These are phyloP conservation scores for Scalesia atractyloides DNA, from an alignment of 129 eudicot species.

Conservation along the genomic window DNA sequence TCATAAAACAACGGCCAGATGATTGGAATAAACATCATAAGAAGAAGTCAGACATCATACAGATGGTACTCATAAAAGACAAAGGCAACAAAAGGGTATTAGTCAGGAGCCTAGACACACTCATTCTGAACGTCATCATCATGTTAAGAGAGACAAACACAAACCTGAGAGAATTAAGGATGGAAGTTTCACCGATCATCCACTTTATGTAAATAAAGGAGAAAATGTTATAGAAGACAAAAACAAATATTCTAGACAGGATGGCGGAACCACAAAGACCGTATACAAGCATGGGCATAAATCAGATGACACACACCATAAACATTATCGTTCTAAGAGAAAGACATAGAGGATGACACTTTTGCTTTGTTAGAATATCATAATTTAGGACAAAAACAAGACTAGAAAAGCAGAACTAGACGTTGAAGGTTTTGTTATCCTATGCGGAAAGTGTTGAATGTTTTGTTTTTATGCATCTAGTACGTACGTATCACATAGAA, in stretches of 20 bases:
- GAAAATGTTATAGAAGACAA: constrained; percentile 33
- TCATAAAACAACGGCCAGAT: constrained; percentile 23
- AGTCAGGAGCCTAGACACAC: constrained; percentile 41
- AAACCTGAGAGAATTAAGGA: constrained; percentile 53
- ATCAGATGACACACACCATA: constrained; percentile 37
- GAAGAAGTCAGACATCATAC: constrained; percentile 46
- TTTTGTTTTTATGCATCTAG: constrained; percentile 6
- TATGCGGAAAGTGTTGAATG: neutral
- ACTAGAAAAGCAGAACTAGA: neutral
- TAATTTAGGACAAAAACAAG: neutral
- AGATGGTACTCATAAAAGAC: constrained; percentile 43
- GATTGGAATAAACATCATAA: constrained; percentile 32
- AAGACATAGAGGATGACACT: constrained; percentile 30
- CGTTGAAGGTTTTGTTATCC: neutral
- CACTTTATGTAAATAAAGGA: constrained; percentile 32
- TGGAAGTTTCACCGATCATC: constrained; percentile 27
- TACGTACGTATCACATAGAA: neutral
- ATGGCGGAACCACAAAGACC: constrained; percentile 30
- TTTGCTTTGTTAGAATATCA: neutral
- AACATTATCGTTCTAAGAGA: constrained; percentile 36
- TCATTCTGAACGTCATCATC: constrained; percentile 45
- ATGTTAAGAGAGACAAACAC: constrained; percentile 64
- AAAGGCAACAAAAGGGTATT: constrained; percentile 29
- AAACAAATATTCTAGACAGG: constrained; percentile 21
- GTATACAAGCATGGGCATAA: constrained; percentile 33